A percentile compares a stretch with the other conserved stretches of the same genome.
These are phyloP conservation scores for Colletotrichum siamense DNA, from an alignment of 2,329 filamentous ascomycete species.

Conservation along the genomic window DNA sequence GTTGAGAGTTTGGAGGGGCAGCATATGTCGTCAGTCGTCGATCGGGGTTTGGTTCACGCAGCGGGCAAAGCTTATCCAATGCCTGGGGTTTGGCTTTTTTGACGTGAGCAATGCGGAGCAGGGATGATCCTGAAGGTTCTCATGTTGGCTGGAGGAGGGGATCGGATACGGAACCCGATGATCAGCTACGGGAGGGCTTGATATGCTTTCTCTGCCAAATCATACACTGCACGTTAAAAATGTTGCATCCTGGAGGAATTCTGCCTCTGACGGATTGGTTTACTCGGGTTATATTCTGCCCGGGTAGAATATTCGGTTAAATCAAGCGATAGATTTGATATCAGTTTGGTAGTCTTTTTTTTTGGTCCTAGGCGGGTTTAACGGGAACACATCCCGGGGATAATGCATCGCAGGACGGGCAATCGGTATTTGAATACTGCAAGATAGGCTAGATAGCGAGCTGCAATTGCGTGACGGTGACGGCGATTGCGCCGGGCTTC, in stretches of 20 bases:
- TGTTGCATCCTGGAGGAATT: not conserved
- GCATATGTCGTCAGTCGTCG: not conserved
- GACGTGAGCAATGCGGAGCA: not conserved
- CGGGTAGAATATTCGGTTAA: constrained; percentile 8
- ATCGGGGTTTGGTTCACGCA: not conserved
- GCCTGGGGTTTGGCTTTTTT: not conserved
- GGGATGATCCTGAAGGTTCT: not conserved
- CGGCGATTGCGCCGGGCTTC: not conserved
- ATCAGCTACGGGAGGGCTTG: not conserved
- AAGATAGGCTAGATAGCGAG: not conserved
- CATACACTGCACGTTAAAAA: not conserved
- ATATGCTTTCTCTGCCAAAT: not conserved
- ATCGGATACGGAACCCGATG: not conserved
- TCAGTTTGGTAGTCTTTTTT: not conserved
- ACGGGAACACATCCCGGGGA: not conserved
- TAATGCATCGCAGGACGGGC: not conserved
- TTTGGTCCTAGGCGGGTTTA: not conserved
- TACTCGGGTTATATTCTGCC: not conserved
- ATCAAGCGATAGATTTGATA: not conserved
- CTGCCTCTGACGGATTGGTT: not conserved
- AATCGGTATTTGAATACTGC: not conserved
- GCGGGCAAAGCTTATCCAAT: not conserved
- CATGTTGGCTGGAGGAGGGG: not conserved
- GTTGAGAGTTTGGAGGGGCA: not conserved
- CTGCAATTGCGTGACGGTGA: not conserved